Conservation (phyloP, 176 grass and related monocot genomes). For the Canna indica region DNA sequence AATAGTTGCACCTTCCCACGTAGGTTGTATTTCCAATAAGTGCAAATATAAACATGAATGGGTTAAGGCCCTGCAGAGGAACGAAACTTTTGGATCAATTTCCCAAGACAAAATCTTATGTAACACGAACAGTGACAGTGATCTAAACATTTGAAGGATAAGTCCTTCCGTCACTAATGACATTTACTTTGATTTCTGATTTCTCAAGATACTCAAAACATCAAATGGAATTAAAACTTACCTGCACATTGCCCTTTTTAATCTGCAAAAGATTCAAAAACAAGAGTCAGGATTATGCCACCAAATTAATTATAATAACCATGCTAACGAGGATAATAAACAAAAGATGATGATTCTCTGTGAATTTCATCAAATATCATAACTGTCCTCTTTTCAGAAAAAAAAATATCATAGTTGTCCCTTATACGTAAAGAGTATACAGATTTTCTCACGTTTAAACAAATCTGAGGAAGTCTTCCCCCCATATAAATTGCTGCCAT, state of each 20-base stretch:
- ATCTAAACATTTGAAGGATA: background rate
- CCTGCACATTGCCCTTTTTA: constrained; percentile 80
- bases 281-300: too few relatives aligned
- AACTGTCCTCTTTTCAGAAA: too few relatives aligned
- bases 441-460: constrained; percentile 63
- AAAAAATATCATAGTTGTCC: background rate
- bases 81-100: background rate
- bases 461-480: constrained; percentile 85
- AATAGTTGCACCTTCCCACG: constrained; percentile 63
- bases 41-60: constrained; percentile 91
- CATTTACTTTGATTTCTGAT: background rate
- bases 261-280: constrained; percentile 52
- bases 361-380: background rate
- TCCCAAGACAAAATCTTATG: background rate
- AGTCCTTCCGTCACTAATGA: background rate
- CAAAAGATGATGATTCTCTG: background rate
- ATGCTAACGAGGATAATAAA: background rate
- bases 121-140: background rate
- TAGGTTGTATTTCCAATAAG: constrained; percentile 80
- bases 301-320: background rate
- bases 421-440: background rate
- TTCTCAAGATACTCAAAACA: background rate
- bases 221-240: constrained; percentile 26
- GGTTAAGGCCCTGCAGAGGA: constrained; percentile 71
- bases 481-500: constrained; percentile 95